A percentile compares a stretch with the other conserved stretches of the same genome.
phyloP scores from a whole-genome alignment of 805 yeast species.

The Cyberlindnera sargentensis region DNA sequence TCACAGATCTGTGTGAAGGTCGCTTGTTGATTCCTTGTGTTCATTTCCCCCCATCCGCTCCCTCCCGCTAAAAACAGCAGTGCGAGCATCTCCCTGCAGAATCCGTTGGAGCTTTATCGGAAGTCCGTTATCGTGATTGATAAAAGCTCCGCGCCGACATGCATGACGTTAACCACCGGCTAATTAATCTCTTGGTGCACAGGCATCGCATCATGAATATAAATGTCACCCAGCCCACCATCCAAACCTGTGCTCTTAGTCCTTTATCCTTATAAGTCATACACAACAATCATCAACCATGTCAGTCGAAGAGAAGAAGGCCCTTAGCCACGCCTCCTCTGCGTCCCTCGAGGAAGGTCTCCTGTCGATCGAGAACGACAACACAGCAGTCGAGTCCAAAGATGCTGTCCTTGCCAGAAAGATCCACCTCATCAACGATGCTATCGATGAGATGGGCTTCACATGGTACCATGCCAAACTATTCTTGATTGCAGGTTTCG shows the following conservation, averaged over 20 bases:
- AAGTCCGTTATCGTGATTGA: too few species aligned
- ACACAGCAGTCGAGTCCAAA: conserved; percentile 24
- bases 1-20: too few species aligned
- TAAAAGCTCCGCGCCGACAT: too few species aligned
- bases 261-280: neutral
- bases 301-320: neutral
- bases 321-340: neutral
- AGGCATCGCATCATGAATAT: too few species aligned
- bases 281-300: neutral
- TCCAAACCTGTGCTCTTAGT: neutral
- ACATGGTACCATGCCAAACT: conserved; percentile 43
- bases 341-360: neutral
- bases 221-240: too few species aligned
- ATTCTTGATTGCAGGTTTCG: conserved; percentile 44
- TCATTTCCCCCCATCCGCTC: too few species aligned
- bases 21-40: too few species aligned
- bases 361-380: conserved; percentile 2
- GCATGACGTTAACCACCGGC: too few species aligned
- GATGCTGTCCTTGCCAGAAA: conserved; percentile 24
- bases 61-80: too few species aligned
- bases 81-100: too few species aligned
- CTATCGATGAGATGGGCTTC: conserved; percentile 56
- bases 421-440: conserved; percentile 41
- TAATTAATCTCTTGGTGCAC: too few species aligned
- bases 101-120: too few species aligned